Base-by-base conservation (phyloP, 805 yeast species). In the Metschnikowia matae region DNA sequence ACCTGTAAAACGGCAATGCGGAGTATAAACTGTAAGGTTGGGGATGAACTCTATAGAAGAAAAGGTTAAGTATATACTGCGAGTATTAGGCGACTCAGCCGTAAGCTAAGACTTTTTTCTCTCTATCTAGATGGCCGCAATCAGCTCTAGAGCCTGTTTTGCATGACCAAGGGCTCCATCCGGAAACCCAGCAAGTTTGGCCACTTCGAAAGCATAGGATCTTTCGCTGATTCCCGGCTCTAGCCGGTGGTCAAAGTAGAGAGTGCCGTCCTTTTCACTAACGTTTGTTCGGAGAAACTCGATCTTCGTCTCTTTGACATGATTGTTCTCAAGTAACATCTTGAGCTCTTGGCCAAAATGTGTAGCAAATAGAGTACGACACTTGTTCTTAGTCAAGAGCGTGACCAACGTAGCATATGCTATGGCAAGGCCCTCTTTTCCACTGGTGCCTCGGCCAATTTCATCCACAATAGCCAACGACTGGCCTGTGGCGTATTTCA, bases 351-450 rank as follows among this genome's bases (percentile, higher is more conserved):
- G 59, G 1, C 77, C 78, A 67, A 83, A 90, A 71, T 90, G 97
- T 0, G 97, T 90, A 1, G 97, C 96, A 73, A 90, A 90, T n/a
- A 90, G 68, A 0, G 91, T 76, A 23, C 92, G 75, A 58, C 94
- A 84, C 56, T 78, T 73, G 55, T 84, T 87, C 3, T 64, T 63
- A 18, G 69, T 64, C 13, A 80, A 56, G 48, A 90, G 66, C 60
- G 83, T 79, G 37, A 78, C 65, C 44, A 90, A 65, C 0, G 91
- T 77, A 0, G 95, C 91, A 70, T 74, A 88, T 1, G 97, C 96
- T 48, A 90, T 83, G 1, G 96, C 86, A 3, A 87, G 72, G 1
- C 97, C 97, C 67, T 90, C 97, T 46, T 72, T 73, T 0, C 89
- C 84, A 49, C 95, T 85, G 50, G 55, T 42, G 69, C 74, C 48